These are phyloP conservation scores for Onygenales sp. DNA, from an alignment of 2,329 filamentous ascomycete species.

Conservation along the genomic window DNA sequence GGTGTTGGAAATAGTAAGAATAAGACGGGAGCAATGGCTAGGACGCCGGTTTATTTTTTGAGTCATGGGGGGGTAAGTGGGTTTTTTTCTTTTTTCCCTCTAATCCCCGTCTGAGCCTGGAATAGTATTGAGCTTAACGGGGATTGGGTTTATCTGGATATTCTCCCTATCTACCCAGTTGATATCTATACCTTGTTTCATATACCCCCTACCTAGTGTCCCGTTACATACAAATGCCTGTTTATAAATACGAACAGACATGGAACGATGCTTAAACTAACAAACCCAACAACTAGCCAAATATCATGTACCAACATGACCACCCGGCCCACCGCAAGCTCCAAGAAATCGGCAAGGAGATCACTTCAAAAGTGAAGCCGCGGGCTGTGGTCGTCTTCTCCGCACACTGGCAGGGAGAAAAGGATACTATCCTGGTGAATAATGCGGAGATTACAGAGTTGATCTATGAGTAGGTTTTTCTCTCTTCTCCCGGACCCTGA, in stretches of 20 bases:
- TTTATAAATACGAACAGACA: background rate
- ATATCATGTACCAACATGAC: constrained; percentile 56
- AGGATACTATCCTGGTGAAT: constrained; percentile 54
- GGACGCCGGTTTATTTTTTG: constrained; percentile 45
- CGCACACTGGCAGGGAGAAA: constrained; percentile 61
- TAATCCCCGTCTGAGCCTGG: too few species aligned
- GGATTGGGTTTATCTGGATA: too few species aligned
- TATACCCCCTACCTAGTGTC: too few species aligned
- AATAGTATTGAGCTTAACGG: too few species aligned
- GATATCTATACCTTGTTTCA: too few species aligned
- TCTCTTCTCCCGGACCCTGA: constrained; percentile 1
- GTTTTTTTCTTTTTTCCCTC: background rate
- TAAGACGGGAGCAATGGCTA: constrained; percentile 4
- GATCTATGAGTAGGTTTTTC: constrained; percentile 53
- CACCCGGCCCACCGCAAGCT: constrained; percentile 60
- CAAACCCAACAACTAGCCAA: constrained; percentile 34
- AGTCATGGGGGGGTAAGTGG: constrained; percentile 37
- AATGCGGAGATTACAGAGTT: constrained; percentile 53
- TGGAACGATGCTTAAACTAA: background rate
- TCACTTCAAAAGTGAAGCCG: constrained; percentile 60
- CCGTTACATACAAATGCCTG: too few species aligned
- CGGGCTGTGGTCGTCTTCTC: constrained; percentile 67
- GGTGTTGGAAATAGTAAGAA: background rate
- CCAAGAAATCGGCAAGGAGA: constrained; percentile 57
- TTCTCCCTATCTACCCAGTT: too few species aligned